Evolutionary conservation across 2,329 filamentous ascomycete genomes (phyloP).

Genomic region (Exserohilum rostratum): DNA sequence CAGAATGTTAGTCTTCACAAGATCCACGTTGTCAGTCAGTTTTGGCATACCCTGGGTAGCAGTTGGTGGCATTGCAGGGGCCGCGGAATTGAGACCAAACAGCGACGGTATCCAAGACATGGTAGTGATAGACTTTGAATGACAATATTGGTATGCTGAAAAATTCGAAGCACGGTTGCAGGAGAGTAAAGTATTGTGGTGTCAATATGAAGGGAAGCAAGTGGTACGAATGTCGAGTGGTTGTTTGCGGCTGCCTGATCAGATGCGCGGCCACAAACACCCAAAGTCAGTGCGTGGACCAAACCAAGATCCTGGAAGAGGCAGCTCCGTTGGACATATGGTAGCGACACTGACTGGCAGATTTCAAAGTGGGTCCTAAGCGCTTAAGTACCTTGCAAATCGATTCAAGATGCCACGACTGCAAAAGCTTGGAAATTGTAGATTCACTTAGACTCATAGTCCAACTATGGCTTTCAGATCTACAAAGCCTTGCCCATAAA

Average conservation of each 20-base stretch:
- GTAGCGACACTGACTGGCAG: background rate
- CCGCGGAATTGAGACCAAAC: background rate
- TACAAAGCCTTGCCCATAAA: constrained; percentile 87
- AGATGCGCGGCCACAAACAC: constrained; percentile 4
- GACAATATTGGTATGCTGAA: background rate
- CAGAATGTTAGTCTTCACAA: background rate
- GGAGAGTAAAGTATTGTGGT: background rate
- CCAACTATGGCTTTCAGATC: background rate
- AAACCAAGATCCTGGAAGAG: background rate
- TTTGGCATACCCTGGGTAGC: constrained; percentile 1
- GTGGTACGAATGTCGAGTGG: background rate
- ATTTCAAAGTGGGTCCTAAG: background rate
- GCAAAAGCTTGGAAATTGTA: background rate
- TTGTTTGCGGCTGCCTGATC: constrained; percentile 8
- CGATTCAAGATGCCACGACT: background rate
- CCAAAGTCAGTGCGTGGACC: constrained; percentile 1
- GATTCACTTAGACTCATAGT: background rate
- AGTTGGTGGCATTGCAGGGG: background rate
- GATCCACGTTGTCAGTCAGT: background rate
- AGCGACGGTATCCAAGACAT: background rate
- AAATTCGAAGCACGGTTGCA: background rate
- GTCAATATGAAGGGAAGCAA: background rate
- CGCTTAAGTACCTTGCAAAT: background rate
- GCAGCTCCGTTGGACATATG: background rate
- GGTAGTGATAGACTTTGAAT: background rate